Evolutionary conservation across 2,329 filamentous ascomycete species (phyloP).

Genomic region (Dactylellina parvicollis): DNA sequence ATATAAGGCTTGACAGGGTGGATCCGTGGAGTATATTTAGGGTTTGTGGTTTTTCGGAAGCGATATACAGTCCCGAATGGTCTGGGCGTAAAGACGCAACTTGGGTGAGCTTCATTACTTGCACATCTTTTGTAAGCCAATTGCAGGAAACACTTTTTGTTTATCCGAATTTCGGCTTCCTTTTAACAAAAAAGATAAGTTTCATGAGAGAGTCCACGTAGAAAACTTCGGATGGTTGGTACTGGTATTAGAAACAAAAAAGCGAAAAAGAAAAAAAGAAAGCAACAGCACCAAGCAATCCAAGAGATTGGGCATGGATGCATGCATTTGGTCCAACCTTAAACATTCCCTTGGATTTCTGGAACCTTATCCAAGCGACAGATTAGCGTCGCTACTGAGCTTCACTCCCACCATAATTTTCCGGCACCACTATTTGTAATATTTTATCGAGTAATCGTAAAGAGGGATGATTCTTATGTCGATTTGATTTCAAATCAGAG

Average conservation of each 20-base stretch:
- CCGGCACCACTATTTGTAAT: too few relatives aligned
- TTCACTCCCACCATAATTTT: slow-evolving; percentile 26
- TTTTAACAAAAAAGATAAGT: slow-evolving; percentile 20
- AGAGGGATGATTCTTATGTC: too few relatives aligned
- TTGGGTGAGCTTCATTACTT: too few relatives aligned
- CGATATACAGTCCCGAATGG: not conserved
- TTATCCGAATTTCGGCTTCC: too few relatives aligned
- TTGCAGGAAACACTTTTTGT: too few relatives aligned
- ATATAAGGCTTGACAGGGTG: not conserved
- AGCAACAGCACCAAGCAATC: slow-evolving; percentile 28
- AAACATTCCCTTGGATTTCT: slow-evolving; percentile 36
- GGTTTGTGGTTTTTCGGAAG: not conserved
- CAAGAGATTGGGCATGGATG: slow-evolving; percentile 46
- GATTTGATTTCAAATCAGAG: too few relatives aligned
- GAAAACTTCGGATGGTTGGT: slow-evolving; percentile 11
- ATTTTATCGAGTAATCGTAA: too few relatives aligned
- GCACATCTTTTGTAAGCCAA: too few relatives aligned
- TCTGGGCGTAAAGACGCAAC: not conserved
- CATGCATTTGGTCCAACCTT: slow-evolving; percentile 46
- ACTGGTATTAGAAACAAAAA: not conserved
- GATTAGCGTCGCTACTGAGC: not conserved
- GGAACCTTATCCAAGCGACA: slow-evolving; percentile 36
- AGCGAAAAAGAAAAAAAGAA: slow-evolving; percentile 21
- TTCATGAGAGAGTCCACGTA: slow-evolving; percentile 26
- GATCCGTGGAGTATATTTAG: not conserved